phyloP scores from a whole-genome alignment of 805 yeast species.

The Yamadazyma olivae region DNA sequence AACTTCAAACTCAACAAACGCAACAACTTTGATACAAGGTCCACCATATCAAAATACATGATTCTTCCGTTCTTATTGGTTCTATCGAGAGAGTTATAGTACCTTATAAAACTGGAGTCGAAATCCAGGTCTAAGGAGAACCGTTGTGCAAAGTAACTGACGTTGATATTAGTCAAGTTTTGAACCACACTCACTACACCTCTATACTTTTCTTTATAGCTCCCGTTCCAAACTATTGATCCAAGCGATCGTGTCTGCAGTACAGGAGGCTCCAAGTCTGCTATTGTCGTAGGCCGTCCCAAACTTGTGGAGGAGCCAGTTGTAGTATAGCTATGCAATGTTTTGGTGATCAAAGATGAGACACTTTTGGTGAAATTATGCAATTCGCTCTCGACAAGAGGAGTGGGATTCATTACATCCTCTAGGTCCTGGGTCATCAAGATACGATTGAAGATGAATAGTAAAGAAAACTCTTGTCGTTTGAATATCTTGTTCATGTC shows the following conservation, averaged over 20 bases:
- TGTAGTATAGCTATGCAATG: not conserved
- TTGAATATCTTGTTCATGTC: constrained; percentile 5
- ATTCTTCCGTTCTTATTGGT: constrained; percentile 3
- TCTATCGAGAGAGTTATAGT: not conserved
- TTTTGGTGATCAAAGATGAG: not conserved
- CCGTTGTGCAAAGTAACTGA: not conserved
- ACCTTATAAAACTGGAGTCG: constrained; percentile 2
- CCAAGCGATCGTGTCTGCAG: constrained; percentile 11
- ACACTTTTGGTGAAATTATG: not conserved
- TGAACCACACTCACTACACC: constrained; percentile 4
- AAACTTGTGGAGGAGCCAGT: not conserved
- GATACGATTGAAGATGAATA: constrained; percentile 23
- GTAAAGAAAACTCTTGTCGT: constrained; percentile 29
- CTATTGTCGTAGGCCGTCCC: not conserved
- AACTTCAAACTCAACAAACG: constrained; percentile 9
- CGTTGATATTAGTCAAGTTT: not conserved
- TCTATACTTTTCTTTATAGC: constrained; percentile 27
- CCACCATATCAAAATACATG: constrained; percentile 6
- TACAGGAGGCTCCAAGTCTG: not conserved
- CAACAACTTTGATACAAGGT: constrained; percentile 4
- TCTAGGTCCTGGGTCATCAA: constrained; percentile 16
- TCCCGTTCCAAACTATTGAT: constrained; percentile 21
- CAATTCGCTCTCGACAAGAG: constrained; percentile 16
- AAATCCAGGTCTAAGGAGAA: constrained; percentile 1
- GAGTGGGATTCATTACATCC: constrained; percentile 14